Percentiles rank a stretch among this genome's conserved stretches.
Evolutionary conservation across 441 rosid species (phyloP).

Genomic region (Gossypium davidsonii): DNA sequence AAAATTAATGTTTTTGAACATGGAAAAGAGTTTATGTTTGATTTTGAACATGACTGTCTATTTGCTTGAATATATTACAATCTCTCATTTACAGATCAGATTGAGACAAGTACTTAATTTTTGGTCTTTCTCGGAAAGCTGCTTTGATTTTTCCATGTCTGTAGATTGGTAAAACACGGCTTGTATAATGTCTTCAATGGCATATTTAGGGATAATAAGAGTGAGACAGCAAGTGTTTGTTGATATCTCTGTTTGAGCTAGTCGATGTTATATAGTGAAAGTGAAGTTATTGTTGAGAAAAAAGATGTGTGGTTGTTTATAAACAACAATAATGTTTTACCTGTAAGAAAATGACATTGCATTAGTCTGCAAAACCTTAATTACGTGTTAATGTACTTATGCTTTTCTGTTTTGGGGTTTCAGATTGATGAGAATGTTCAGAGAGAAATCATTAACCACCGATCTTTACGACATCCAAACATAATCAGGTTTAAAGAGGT

Average conservation of each 20-base stretch:
- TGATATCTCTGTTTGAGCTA: neutral
- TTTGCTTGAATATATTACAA: neutral
- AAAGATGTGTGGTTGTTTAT: neutral
- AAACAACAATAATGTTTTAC: too few species aligned
- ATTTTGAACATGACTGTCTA: neutral
- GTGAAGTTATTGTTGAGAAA: neutral
- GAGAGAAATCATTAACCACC: constrained; percentile 70
- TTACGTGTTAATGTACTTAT: neutral
- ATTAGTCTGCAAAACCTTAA: too few species aligned
- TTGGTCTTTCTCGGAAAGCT: neutral
- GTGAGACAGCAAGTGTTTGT: neutral
- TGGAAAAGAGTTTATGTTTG: neutral
- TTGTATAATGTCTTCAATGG: neutral
- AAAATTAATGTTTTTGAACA: neutral
- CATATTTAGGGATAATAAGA: neutral
- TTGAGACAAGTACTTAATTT: neutral
- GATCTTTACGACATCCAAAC: constrained; percentile 62
- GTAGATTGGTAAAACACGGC: neutral
- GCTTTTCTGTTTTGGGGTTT: constrained; percentile 16
- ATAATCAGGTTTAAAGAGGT: constrained; percentile 72
- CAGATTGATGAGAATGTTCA: constrained; percentile 75
- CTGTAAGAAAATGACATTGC: too few species aligned
- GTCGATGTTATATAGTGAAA: neutral
- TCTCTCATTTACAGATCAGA: neutral
- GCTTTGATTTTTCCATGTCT: neutral